phyloP scores from a whole-genome alignment of 2,329 filamentous ascomycete genomes.

The Didymella arachidicola region DNA sequence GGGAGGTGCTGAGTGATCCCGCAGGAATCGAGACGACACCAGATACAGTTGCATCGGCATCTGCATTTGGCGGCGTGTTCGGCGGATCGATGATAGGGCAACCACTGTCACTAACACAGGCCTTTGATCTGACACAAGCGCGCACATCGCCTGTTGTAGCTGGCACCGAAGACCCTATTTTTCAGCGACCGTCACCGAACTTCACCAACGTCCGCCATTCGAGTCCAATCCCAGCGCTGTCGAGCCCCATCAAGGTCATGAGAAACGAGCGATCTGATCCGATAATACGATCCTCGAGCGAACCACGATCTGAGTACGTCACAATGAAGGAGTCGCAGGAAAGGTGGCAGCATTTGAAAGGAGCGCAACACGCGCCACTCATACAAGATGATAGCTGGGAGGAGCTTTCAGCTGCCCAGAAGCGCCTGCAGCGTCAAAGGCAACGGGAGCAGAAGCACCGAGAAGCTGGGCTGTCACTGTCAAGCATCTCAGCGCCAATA shows the following conservation, averaged over 20 bases:
- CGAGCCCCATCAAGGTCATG: conserved; percentile 50
- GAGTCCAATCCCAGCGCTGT: conserved; percentile 48
- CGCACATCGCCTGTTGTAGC: conserved; percentile 54
- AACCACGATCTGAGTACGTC: conserved; percentile 54
- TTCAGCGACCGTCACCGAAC: conserved; percentile 57
- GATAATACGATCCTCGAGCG: conserved; percentile 45
- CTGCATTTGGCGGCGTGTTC: conserved; percentile 41
- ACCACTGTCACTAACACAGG: conserved; percentile 55
- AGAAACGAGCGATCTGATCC: conserved; percentile 33
- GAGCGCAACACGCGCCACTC: conserved; percentile 22
- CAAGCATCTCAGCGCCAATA: conserved; percentile 40
- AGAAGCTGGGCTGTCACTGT: conserved; percentile 34
- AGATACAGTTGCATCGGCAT: conserved; percentile 46
- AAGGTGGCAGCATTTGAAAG: conserved; percentile 37
- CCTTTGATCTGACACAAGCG: conserved; percentile 57
- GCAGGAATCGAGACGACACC: conserved; percentile 52
- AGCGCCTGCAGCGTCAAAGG: conserved; percentile 31
- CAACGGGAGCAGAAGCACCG: conserved; percentile 33
- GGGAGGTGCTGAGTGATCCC: conserved; percentile 53
- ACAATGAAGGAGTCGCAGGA: conserved; percentile 57
- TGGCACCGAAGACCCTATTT: conserved; percentile 53
- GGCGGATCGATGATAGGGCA: conserved; percentile 35
- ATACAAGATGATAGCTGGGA: conserved; percentile 44
- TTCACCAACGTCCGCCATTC: conserved; percentile 46
- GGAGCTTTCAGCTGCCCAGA: conserved; percentile 31